Base-by-base conservation (phyloP, 2,329 filamentous ascomycete species). In the Tetracladium maxilliforme region DNA sequence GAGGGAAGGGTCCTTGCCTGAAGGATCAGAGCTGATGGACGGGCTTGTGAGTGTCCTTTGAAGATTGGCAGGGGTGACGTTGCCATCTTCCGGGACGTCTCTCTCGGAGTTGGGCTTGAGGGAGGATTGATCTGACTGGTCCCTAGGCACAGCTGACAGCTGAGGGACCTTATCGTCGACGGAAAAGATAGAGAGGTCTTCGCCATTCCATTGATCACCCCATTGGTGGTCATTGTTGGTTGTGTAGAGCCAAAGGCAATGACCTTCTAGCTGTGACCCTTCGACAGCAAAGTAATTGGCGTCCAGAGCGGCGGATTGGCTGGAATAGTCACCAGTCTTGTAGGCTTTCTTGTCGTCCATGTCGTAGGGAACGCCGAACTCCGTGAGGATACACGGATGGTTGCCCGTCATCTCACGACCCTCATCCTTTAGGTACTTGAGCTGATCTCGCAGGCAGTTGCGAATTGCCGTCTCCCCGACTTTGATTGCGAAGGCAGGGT, bases 331-430 rank as follows among this genome's bases (percentile, higher is more conserved):
- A 6, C 92, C 90, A 6, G 83, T 93, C 51, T 83, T 81, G 54
- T 98, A 98, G 2, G 90, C 90, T 42, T 90, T 64, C 51, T 93
- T 86, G 36, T 93, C 75, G 43, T 98, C 87, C 92, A 98, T 95
- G 45, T 98, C 90, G 45, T 93, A 98, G 0, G 90, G 90, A 30
- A 98, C 94, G 6, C 90, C 90, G 41, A 95, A 95, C 45, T 98
- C 90, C 1, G 83, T 92, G 48, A 94, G 71, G 5, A 98, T 54
- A 38, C 84, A 83, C 0, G 90, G 90, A 39, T 92, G 86, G 13
- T 79, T 71, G 12, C 90, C 90, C 59, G 84, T 82, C 30, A 83
- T 73, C 28, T 92, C 77, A n/a, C 78, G 54, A 1, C 87, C 92
- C 50, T 98, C 90, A 36, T 92, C 65, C 24, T 74, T 67, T 26